Evolutionary conservation across 108 stramenopile genomes (phyloP), one percentile per base, ranked within the genome.

Genomic region (Cyclotella distinguenda): DNA sequence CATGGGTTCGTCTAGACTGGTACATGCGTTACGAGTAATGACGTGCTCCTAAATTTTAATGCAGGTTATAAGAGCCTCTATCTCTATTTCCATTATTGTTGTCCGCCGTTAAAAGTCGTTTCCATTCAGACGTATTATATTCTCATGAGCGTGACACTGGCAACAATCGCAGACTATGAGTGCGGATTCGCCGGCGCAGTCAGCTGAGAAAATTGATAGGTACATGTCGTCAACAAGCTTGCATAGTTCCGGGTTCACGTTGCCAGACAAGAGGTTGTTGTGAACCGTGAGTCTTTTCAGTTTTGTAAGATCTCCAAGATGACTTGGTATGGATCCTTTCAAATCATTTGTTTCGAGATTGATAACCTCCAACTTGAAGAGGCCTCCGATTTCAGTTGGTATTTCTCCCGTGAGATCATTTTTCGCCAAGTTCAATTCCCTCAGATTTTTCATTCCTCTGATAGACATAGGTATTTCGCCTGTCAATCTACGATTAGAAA

Each of bases 381-480:
- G 57, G 15, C 69, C 46, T 38, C 84, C 87, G 0, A 91, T 5
- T 55, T 84, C 86, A 6, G 74, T 42, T 9, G 90, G 90, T 36
- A 90, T 79, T 5, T 56, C 26, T 11, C 86, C 84, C 0, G 35
- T 52, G 31, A 90, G 44, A 18, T 76, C 59, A 59, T 84, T 87
- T 21, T 67, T 31, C 18, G 74, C 70, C 39, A 84, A 57, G 21
- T 81, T 75, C 34, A 87, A 48, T 15, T 57, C 66, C 33, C 56
- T 53, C 0, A 75, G 53, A 35, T 66, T 60, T 26, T 70, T 78
- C 68, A 70, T 66, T 6, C 54, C 64, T 34, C 34, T 49, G 11
- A 78, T 66, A 9, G 27, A 53, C 33, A 16, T 53, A 6, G 77
- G 68, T 10, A 78, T 45, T 66, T 60, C 60, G 27, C 77, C 77